Evolutionary conservation across 352 stramenopile species (phyloP).

Genomic region (Globisporangium sylvaticum): DNA sequence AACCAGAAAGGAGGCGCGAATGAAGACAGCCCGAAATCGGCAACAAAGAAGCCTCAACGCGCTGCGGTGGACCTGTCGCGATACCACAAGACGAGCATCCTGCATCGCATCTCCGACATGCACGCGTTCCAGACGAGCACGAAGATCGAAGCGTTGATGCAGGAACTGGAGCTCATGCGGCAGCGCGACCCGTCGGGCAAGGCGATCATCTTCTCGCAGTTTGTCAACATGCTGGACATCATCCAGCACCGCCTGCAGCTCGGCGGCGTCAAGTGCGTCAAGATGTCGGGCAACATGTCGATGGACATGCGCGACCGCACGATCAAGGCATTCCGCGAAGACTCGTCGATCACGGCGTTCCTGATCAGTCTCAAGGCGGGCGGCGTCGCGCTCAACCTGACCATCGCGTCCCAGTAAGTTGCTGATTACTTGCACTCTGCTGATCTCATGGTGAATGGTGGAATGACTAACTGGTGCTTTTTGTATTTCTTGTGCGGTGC

Average conservation of each 20-base stretch:
- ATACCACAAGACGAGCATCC: constrained; percentile 72
- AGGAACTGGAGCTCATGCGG: constrained; percentile 95
- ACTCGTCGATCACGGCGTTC: constrained; percentile 92
- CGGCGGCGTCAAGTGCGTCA: constrained; percentile 86
- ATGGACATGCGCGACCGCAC: constrained; percentile 83
- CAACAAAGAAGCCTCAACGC: constrained; percentile 16
- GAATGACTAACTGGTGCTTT: constrained; percentile 13
- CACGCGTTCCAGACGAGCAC: constrained; percentile 87
- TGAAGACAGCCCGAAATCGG: constrained; percentile 6
- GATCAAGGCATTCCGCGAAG: constrained; percentile 81
- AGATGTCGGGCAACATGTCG: constrained; percentile 89
- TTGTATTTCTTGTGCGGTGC: constrained; percentile 10
- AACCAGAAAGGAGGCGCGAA: constrained; percentile 12
- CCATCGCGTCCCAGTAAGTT: constrained; percentile 92
- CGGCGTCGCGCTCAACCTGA: constrained; percentile 98
- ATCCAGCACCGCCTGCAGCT: constrained; percentile 94
- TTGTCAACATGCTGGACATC: constrained; percentile 99
- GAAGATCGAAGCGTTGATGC: constrained; percentile 98
- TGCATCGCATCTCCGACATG: constrained; percentile 59
- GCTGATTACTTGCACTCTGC: too few species aligned
- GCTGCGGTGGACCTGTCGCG: constrained; percentile 43
- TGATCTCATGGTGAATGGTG: too few species aligned
- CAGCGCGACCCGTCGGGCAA: constrained; percentile 92
- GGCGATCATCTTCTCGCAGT: constrained; percentile 98
- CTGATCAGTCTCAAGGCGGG: constrained; percentile 98